phyloP scores from a whole-genome alignment of 2,329 filamentous ascomycete species.

The Fusarium dimerum region DNA sequence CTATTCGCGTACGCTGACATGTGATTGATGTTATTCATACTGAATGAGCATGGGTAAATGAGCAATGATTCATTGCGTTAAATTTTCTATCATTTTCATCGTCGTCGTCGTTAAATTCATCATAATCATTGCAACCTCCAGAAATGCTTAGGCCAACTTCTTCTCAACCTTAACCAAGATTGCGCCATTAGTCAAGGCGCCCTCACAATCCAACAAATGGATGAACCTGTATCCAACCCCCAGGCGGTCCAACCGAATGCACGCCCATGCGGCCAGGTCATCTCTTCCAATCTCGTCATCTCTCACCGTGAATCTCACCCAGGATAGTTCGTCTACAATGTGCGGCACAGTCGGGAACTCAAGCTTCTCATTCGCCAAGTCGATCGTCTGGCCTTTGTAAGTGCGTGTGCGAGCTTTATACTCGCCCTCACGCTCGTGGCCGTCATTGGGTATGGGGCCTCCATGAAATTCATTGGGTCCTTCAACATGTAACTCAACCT shows the following conservation, averaged over 20 bases:
- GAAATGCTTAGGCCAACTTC: constrained; percentile 34
- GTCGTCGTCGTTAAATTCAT: constrained; percentile 2
- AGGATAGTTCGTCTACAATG: constrained; percentile 69
- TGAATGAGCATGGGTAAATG: no score
- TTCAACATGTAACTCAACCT: constrained; percentile 81
- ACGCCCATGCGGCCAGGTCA: constrained; percentile 83
- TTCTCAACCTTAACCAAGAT: constrained; percentile 77
- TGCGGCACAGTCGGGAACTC: constrained; percentile 56
- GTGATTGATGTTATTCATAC: no score
- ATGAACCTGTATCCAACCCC: constrained; percentile 76
- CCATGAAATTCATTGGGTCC: constrained; percentile 49
- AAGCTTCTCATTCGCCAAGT: constrained; percentile 61
- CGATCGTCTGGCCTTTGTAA: constrained; percentile 59
- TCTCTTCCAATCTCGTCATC: constrained; percentile 83
- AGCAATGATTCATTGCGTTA: neutral
- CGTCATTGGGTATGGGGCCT: constrained; percentile 40
- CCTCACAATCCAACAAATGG: constrained; percentile 70
- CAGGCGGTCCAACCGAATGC: constrained; percentile 80
- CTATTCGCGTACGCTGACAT: neutral
- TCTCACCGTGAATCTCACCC: constrained; percentile 81
- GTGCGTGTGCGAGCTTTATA: constrained; percentile 62
- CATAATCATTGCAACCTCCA: constrained; percentile 8
- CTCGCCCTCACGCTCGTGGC: constrained; percentile 44
- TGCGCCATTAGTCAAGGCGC: constrained; percentile 64
- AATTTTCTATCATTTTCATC: neutral